Percentiles rank a stretch among this genome's conserved stretches.
These are phyloP conservation scores for Candida anglica DNA, from an alignment of 805 yeast genomes.

Conservation along the genomic window DNA sequence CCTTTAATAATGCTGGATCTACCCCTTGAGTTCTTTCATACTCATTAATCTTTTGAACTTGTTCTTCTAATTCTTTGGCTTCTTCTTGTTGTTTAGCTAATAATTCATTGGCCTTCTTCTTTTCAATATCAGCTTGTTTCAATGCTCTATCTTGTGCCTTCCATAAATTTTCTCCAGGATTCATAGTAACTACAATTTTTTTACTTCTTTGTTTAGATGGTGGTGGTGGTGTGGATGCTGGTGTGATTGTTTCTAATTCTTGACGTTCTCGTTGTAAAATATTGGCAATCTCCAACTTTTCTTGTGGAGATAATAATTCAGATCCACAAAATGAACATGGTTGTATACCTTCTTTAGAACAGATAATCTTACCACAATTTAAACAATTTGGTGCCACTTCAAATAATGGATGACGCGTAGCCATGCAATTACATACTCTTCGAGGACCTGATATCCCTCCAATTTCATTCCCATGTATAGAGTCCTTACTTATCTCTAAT, in stretches of 20 bases:
- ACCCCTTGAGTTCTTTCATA: conserved; percentile 35
- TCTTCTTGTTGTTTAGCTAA: conserved; percentile 16
- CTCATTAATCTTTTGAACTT: conserved; percentile 40
- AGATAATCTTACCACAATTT: conserved; percentile 90
- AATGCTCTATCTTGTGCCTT: conserved; percentile 65
- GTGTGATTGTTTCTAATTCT: conserved; percentile 10
- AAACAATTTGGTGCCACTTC: conserved; percentile 92
- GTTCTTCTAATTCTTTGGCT: conserved; percentile 34
- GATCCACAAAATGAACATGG: conserved; percentile 83
- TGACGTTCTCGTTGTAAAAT: conserved; percentile 53
- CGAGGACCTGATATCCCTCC: conserved; percentile 10
- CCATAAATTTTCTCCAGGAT: conserved; percentile 61
- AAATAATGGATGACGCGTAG: conserved; percentile 80
- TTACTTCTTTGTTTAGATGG: conserved; percentile 21
- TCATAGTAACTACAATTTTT: conserved; percentile 51
- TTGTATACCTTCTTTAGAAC: conserved; percentile 84
- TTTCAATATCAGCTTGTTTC: conserved; percentile 49
- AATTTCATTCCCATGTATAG: conserved; percentile 6
- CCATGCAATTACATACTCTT: conserved; percentile 74
- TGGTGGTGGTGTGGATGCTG: neutral
- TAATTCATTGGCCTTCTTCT: conserved; percentile 18
- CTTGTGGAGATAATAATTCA: conserved; percentile 60
- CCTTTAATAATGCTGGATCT: conserved; percentile 61
- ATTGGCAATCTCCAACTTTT: conserved; percentile 52
- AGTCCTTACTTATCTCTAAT: conserved; percentile 35